Conservation (phyloP, 129 eudicot species). For the Arctium lappa region DNA sequence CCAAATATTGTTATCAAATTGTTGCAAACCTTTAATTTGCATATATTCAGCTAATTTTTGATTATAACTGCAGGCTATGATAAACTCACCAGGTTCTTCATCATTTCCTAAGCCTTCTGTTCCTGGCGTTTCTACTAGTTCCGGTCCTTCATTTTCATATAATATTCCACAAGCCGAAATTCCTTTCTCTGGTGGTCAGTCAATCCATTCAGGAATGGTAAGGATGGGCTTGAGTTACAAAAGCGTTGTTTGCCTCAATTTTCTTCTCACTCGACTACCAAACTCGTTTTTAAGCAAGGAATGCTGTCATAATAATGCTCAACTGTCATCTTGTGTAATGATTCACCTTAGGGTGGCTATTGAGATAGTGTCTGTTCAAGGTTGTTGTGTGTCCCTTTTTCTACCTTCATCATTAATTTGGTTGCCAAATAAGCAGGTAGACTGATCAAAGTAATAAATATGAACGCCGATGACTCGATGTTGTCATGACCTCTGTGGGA, state of each 20-base stretch:
- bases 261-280: not conserved
- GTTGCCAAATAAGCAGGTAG: not conserved
- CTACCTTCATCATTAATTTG: not conserved
- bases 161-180: conserved; percentile 33
- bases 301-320: not conserved
- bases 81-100: conserved; percentile 34
- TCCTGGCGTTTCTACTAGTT: conserved; percentile 35
- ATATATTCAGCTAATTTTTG: conserved; percentile 8
- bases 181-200: conserved; percentile 33
- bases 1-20: not conserved
- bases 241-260: not conserved
- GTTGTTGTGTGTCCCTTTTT: not conserved
- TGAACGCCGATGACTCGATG: not conserved
- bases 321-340: not conserved
- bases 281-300: not conserved
- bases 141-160: conserved; percentile 49
- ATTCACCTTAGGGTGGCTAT: not conserved
- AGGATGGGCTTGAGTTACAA: not conserved
- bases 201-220: conserved; percentile 39
- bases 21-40: not conserved
- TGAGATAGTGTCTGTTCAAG: not conserved
- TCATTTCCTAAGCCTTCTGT: conserved; percentile 36
- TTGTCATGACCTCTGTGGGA: not conserved
- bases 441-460: not conserved
- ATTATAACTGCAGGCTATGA: conserved; percentile 33